Evolutionary conservation across 106 monocot species (phyloP).

Genomic region (Chionographis japonica): DNA sequence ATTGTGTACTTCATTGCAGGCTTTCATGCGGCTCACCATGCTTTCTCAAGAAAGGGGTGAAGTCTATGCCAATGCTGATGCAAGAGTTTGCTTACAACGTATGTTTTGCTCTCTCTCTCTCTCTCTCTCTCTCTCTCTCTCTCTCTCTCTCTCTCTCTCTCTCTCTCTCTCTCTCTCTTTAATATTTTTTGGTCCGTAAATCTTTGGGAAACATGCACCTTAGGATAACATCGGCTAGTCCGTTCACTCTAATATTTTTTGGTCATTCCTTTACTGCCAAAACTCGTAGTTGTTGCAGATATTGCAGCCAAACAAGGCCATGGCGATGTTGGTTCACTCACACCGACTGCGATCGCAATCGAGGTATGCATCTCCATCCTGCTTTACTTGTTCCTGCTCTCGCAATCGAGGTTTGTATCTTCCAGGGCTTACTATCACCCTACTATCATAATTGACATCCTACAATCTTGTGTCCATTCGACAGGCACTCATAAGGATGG

Average conservation of each 20-base stretch:
- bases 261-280: background rate
- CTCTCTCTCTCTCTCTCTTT: background rate
- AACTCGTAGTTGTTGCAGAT: constrained; percentile 25
- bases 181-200: background rate
- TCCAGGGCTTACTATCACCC: too few species aligned
- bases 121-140: background rate
- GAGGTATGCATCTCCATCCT: constrained; percentile 38
- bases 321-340: constrained; percentile 52
- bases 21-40: constrained; percentile 40
- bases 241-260: background rate
- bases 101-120: constrained; percentile 15
- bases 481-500: constrained; percentile 7
- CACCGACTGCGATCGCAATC: constrained; percentile 68
- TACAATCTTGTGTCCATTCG: too few species aligned
- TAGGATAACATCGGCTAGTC: too few species aligned
- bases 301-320: constrained; percentile 68
- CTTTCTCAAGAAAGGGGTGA: constrained; percentile 55
- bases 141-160: too few species aligned
- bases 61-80: constrained; percentile 70
- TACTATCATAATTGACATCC: too few species aligned
- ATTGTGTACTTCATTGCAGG: constrained; percentile 25
- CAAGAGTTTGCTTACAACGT: constrained; percentile 62
- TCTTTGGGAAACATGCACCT: too few species aligned
- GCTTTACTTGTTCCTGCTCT: too few species aligned
- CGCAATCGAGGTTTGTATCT: too few species aligned